These are phyloP conservation scores for Uromyces viciae-fabae DNA, from an alignment of 1,284 basidiomycete species.

Conservation along the genomic window DNA sequence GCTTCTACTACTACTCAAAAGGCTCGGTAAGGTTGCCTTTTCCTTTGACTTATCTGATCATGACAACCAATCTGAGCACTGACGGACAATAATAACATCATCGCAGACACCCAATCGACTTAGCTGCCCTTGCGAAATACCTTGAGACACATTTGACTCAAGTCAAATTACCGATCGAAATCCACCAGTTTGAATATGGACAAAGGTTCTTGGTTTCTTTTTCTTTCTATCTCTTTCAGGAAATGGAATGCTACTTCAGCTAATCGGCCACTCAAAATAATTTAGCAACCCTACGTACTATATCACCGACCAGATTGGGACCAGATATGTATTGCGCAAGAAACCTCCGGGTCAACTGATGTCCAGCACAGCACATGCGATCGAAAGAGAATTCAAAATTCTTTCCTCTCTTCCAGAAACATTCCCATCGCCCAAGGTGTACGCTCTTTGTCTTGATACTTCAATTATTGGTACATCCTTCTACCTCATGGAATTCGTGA, in stretches of 20 bases:
- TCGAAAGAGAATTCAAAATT: slow-evolving; percentile 85
- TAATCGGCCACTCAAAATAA: neutral
- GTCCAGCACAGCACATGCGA: slow-evolving; percentile 83
- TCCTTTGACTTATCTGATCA: neutral
- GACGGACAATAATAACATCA: neutral
- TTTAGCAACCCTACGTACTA: slow-evolving; percentile 92
- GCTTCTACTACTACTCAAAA: neutral
- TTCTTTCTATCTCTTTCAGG: neutral
- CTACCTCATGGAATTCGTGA: slow-evolving; percentile 91
- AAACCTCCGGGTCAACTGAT: slow-evolving; percentile 85
- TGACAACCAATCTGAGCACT: neutral
- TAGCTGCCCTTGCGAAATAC: slow-evolving; percentile 67
- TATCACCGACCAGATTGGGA: slow-evolving; percentile 68
- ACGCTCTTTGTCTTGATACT: slow-evolving; percentile 73
- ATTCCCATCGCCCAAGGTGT: slow-evolving; percentile 82
- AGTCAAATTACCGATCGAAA: slow-evolving; percentile 66
- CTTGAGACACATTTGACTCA: slow-evolving; percentile 62
- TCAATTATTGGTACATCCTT: slow-evolving; percentile 80
- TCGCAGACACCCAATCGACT: slow-evolving; percentile 60
- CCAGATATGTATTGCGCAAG: slow-evolving; percentile 80
- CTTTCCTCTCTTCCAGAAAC: slow-evolving; percentile 67
- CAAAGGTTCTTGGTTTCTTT: slow-evolving; percentile 46
- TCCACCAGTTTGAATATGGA: slow-evolving; percentile 79
- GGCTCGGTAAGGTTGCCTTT: neutral
- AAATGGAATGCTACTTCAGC: neutral